A percentile compares a stretch with the other conserved stretches of the same genome.
phyloP scores from a whole-genome alignment of 176 grass and related monocot species.

The Bothriochloa decipiens region DNA sequence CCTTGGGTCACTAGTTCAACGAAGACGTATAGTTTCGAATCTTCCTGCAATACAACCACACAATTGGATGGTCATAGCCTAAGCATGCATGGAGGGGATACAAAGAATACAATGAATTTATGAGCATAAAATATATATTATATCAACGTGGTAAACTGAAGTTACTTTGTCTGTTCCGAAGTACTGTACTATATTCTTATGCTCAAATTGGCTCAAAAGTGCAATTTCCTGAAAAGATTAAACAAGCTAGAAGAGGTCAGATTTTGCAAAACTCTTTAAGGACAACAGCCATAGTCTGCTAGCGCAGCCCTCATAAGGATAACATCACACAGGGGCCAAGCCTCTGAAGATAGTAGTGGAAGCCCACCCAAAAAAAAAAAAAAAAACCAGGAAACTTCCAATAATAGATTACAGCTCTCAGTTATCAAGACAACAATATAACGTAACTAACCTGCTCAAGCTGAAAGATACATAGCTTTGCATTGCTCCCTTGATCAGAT shows the following conservation, averaged over 20 bases:
- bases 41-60: slow-evolving; percentile 67
- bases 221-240: slow-evolving; percentile 77
- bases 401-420: slow-evolving; percentile 5
- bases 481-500: slow-evolving; percentile 73
- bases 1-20: slow-evolving; percentile 93
- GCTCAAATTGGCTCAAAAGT: slow-evolving; percentile 90
- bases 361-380: too few species aligned
- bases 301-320: not conserved
- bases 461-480: slow-evolving; percentile 74
- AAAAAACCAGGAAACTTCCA: slow-evolving; percentile 11
- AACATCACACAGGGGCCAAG: not conserved
- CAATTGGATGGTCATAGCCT: not conserved
- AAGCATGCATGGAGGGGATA: not conserved
- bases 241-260: not conserved
- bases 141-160: slow-evolving; percentile 18
- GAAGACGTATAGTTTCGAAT: slow-evolving; percentile 86
- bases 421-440: slow-evolving; percentile 19
- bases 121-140: not conserved
- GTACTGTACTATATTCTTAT: slow-evolving; percentile 97
- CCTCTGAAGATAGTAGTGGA: not conserved
- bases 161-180: slow-evolving; percentile 80
- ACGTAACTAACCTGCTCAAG: slow-evolving; percentile 70
- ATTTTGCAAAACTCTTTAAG: slow-evolving; percentile 5
- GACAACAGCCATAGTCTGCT: not conserved
- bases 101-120: slow-evolving; percentile 15